phyloP scores from a whole-genome alignment of 2,329 filamentous ascomycete species.

The Fusarium coffeatum region DNA sequence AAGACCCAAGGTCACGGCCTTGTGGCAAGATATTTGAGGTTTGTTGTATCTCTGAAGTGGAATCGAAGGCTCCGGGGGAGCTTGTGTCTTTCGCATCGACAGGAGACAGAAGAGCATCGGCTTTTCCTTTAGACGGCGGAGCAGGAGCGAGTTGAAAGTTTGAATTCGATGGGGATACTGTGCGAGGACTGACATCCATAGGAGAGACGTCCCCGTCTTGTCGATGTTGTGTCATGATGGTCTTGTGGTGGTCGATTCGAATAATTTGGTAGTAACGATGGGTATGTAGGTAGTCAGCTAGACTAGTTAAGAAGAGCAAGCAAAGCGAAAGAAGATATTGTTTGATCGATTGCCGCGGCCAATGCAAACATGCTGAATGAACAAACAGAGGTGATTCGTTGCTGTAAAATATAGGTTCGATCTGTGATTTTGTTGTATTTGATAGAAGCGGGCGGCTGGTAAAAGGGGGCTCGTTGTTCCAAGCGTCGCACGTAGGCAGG shows the following conservation, averaged over 20 bases:
- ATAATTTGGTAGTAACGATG: not conserved
- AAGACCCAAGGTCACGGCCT: conserved; percentile 21
- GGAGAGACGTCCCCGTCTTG: conserved; percentile 40
- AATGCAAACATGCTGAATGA: conserved; percentile 42
- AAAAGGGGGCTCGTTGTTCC: conserved; percentile 35
- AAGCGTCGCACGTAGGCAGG: conserved; percentile 30
- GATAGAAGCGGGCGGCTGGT: conserved; percentile 20
- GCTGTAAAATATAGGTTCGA: conserved; percentile 8
- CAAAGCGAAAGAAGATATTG: conserved; percentile 10
- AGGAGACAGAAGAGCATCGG: conserved; percentile 38
- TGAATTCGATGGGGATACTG: conserved; percentile 39
- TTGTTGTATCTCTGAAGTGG: conserved; percentile 26
- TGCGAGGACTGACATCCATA: conserved; percentile 35
- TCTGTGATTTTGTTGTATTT: conserved; percentile 6
- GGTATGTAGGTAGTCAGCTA: conserved; percentile 4
- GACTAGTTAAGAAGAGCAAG: conserved; percentile 21
- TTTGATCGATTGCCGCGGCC: conserved; percentile 31
- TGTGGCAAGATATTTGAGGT: conserved; percentile 12
- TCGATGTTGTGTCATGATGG: conserved; percentile 40
- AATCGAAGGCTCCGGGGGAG: conserved; percentile 5
- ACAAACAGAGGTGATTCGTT: conserved; percentile 5
- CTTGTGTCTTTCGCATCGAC: conserved; percentile 33
- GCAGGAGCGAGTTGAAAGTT: conserved; percentile 27
- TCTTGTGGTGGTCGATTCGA: conserved; percentile 23
- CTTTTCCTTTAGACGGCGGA: conserved; percentile 27